These are phyloP conservation scores for Canavalia ensiformis DNA, from an alignment of 306 rosid species.

Conservation along the genomic window DNA sequence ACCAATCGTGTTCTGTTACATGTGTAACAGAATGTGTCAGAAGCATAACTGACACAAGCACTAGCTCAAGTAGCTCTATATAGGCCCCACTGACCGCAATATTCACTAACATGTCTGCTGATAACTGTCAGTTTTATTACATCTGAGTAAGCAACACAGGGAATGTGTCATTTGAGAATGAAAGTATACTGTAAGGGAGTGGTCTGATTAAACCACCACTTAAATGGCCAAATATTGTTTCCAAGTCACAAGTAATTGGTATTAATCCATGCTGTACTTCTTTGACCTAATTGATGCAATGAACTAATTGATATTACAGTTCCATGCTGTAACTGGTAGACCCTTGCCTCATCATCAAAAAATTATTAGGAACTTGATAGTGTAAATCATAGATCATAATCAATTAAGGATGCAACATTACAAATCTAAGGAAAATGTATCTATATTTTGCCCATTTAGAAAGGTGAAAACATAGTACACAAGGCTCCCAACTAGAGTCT, in stretches of 20 bases:
- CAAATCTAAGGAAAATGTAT: not conserved
- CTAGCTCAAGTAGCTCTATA: no score
- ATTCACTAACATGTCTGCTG: not conserved
- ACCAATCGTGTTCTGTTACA: no score
- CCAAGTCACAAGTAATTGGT: not conserved
- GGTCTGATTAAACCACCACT: slow-evolving; percentile 6
- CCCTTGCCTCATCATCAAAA: not conserved
- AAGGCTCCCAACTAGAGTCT: not conserved
- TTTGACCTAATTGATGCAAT: not conserved
- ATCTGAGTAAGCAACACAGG: slow-evolving; percentile 22
- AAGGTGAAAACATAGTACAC: not conserved
- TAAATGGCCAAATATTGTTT: not conserved
- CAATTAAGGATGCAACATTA: slow-evolving; percentile 1
- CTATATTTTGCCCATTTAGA: not conserved
- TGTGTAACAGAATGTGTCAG: no score
- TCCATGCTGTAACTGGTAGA: not conserved
- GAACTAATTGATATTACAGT: not conserved
- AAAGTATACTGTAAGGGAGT: not conserved
- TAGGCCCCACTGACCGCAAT: no score
- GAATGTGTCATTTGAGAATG: not conserved
- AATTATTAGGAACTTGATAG: not conserved
- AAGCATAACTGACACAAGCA: no score
- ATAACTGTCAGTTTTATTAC: not conserved
- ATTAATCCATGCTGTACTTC: not conserved
- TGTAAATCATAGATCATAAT: not conserved